A percentile compares a stretch with the other conserved stretches of the same genome.
Evolutionary conservation across 2,329 filamentous ascomycete species (phyloP).

Genomic region (Kalaharituber pfeilii): DNA sequence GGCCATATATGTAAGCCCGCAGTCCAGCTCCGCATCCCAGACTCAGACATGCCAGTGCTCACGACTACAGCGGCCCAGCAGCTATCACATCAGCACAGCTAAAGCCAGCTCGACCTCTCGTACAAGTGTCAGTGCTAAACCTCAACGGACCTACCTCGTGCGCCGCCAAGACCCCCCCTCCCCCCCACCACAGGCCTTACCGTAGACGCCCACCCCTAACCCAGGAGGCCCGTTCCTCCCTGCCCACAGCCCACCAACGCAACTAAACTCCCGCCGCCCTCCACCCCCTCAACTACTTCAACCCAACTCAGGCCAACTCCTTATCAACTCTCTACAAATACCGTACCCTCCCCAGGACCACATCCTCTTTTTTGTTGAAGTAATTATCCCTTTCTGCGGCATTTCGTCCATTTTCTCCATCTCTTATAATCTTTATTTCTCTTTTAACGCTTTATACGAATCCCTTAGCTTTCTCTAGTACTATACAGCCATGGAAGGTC

Average conservation of each 20-base stretch:
- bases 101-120: background rate
- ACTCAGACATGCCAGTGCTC: too few species aligned
- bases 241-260: conserved; percentile 4
- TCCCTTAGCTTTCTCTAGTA: conserved; percentile 15
- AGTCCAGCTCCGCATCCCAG: too few species aligned
- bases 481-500: conserved; percentile 28
- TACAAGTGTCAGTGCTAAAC: background rate
- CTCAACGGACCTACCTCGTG: too few species aligned
- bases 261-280: conserved; percentile 9
- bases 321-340: conserved; percentile 17
- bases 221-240: conserved; percentile 5
- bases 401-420: conserved; percentile 21
- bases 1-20: too few species aligned
- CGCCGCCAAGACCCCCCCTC: background rate
- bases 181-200: background rate
- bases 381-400: conserved; percentile 21
- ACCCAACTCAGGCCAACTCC: conserved; percentile 13
- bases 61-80: too few species aligned
- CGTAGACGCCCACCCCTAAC: background rate
- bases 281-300: conserved; percentile 14
- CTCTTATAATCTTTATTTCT: conserved; percentile 17
- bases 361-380: conserved; percentile 17
- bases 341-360: background rate
- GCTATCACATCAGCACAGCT: background rate
- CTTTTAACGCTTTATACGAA: conserved; percentile 25